Evolutionary conservation across 2,329 filamentous ascomycete genomes (phyloP).

Genomic region (Dactylella cylindrospora): DNA sequence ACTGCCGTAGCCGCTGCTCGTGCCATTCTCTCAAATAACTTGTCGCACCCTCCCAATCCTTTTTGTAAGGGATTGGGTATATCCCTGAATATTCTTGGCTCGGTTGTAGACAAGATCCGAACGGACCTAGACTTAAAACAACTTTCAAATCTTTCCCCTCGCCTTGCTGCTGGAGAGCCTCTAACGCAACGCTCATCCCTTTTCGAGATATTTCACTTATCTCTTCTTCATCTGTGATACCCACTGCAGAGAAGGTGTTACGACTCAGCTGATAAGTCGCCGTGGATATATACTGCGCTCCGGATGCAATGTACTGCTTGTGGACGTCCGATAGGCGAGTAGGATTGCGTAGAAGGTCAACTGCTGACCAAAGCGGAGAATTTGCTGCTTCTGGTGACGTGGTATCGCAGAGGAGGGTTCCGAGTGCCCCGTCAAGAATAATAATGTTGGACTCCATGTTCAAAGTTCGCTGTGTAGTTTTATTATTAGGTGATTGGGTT

Average conservation of each 20-base stretch:
- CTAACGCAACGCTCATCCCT: conserved; percentile 19
- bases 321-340: conserved; percentile 19
- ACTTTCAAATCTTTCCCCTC: neutral
- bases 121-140: conserved; percentile 28
- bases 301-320: conserved; percentile 16
- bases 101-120: conserved; percentile 22
- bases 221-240: conserved; percentile 14
- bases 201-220: conserved; percentile 7
- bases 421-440: conserved; percentile 31
- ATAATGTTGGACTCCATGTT: conserved; percentile 15
- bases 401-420: conserved; percentile 37
- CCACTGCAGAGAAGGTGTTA: conserved; percentile 14
- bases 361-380: conserved; percentile 21
- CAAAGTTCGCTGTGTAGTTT: too few species aligned
- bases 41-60: neutral
- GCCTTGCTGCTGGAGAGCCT: neutral
- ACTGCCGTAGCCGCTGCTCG: conserved; percentile 9
- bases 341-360: conserved; percentile 18
- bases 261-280: conserved; percentile 33
- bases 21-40: conserved; percentile 20
- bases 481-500: too few species aligned
- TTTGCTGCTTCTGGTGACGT: conserved; percentile 34
- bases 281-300: conserved; percentile 17
- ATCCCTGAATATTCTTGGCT: conserved; percentile 33
- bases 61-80: conserved; percentile 24